Conservation (phyloP, 2,329 filamentous ascomycete species). For the Lithohypha guttulata region DNA sequence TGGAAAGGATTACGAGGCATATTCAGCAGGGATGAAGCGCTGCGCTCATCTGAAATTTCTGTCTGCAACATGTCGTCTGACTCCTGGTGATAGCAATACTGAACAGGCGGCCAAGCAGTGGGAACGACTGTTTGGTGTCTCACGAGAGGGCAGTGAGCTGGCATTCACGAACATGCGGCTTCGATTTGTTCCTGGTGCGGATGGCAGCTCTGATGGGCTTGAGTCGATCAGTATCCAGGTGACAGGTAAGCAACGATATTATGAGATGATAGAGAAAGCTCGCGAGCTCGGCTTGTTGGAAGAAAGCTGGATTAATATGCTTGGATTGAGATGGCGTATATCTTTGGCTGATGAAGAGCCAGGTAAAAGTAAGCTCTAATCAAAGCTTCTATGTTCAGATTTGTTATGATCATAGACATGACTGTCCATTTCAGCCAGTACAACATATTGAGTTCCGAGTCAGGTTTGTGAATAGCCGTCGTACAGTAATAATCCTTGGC, state of each 20-base stretch:
- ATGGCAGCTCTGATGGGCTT: conserved; percentile 28
- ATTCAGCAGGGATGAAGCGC: conserved; percentile 30
- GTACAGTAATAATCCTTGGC: no score
- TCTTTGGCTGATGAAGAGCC: no score
- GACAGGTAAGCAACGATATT: conserved; percentile 24
- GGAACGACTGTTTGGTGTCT: conserved; percentile 31
- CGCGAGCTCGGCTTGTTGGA: no score
- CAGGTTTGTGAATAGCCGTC: no score
- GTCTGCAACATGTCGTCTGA: conserved; percentile 29
- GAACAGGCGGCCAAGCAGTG: conserved; percentile 31
- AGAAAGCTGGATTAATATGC: no score
- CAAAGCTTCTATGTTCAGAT: no score
- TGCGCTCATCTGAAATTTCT: conserved; percentile 28
- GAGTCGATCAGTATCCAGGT: conserved; percentile 32
- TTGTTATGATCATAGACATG: no score
- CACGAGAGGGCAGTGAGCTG: conserved; percentile 16
- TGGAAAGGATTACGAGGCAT: conserved; percentile 27
- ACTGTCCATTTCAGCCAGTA: no score
- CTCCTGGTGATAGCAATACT: conserved; percentile 28
- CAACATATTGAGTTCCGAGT: no score
- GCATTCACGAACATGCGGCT: conserved; percentile 26
- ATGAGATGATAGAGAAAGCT: conserved; percentile 27
- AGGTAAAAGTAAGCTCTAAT: no score
- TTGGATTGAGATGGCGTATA: no score
- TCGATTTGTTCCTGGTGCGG: conserved; percentile 27